Evolutionary conservation across 768 basidiomycete species (phyloP), one percentile per base, ranked within the genome.

Genomic region (Leccinum fibrillosum): DNA sequence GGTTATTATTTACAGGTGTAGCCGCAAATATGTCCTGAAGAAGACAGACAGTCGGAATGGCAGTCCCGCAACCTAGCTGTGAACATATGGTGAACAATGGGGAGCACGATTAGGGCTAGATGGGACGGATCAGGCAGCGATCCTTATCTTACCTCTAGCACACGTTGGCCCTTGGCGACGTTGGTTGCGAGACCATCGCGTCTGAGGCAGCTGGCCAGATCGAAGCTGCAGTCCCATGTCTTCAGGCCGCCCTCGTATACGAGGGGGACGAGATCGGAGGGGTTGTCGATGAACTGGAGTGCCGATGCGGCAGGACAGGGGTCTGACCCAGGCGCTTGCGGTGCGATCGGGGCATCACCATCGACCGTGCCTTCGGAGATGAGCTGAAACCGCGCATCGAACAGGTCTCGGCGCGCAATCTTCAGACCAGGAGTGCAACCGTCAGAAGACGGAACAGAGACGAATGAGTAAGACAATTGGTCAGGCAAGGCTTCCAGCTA

Each of bases 181-280:
- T 58, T 54, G 47, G 74, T 52, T 6, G 56, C 58, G 25, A 63
- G 45, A 1, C 58, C 65, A 48, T 78, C 59, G 21, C 72, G 64
- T 55, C 79, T 75, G 12, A 91, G 75, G 63, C 86, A 88, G 34
- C 83, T 78, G 0, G 90, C 90, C 2, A 98, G 78, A 71, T 98
- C 96, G 13, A 94, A 73, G 50, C 91, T 90, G 63, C 93, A 96
- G 71, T 99, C 96, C 96, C 96, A 99, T 2, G 94, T 98, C 74
- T 98, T 98, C 53, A 98, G 71, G 5, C 96, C 96, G 21, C 96
- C 96, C 75, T 99, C 96, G 64, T 99, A 98, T 1, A 94, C 80
- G 1, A 94, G 88, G 2, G 94, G 90, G 4, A 98, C 84, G 13
- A 99, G 82, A 72, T 98, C 96, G 0, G 93, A 92, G 0, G 89